Conservation (phyloP, 805 yeast genomes). For the Schizosaccharomyces osmophilus region DNA sequence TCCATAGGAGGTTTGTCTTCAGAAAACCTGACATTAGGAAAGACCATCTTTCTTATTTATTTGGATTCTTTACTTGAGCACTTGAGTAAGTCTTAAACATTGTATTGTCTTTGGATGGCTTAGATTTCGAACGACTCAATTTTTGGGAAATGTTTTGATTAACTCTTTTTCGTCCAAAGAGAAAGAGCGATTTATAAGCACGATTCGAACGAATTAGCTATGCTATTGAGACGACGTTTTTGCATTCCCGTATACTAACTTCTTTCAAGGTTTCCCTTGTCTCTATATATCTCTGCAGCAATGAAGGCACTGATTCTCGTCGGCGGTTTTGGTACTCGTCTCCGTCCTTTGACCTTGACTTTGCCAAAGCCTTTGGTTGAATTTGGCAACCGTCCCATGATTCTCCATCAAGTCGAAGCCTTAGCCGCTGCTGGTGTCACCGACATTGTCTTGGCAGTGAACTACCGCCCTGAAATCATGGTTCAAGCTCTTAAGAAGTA, state of each 20-base stretch:
- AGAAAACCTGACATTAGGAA: no score
- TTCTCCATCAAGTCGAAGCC: conserved; percentile 93
- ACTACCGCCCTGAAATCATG: conserved; percentile 98
- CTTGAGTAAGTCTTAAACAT: no score
- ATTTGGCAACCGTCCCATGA: conserved; percentile 98
- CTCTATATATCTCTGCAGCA: neutral
- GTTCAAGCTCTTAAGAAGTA: conserved; percentile 80
- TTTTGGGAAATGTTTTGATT: no score
- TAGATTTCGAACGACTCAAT: no score
- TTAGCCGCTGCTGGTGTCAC: conserved; percentile 95
- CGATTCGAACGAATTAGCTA: no score
- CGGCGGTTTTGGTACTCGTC: conserved; percentile 99
- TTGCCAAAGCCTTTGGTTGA: conserved; percentile 14
- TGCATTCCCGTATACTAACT: neutral
- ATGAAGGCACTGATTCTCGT: conserved; percentile 51
- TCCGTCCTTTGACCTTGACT: conserved; percentile 54
- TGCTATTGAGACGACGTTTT: neutral
- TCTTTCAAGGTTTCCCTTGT: neutral
- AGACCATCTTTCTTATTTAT: no score
- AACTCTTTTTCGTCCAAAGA: no score
- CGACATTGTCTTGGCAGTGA: conserved; percentile 92
- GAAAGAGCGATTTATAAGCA: no score
- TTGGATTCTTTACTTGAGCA: no score
- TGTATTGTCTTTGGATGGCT: no score
- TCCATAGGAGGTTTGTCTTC: no score